These are phyloP conservation scores for Zea mays DNA, from an alignment of 176 grass and related monocot species.

Conservation along the genomic window Zm-B73-REFERENCE-NAM-5.0 NC_050105.1:9839001-9839500, in stretches of 20 bases:
- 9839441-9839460: not conserved
- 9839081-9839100: slow-evolving; percentile 60
- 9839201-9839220: not conserved
- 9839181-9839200: too few relatives aligned
- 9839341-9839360: slow-evolving; percentile 85
- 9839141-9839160: too few relatives aligned
- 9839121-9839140: slow-evolving; percentile 75
- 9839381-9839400: slow-evolving; percentile 61
- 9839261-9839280: slow-evolving; percentile 28
- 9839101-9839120: slow-evolving; percentile 50
- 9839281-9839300: slow-evolving; percentile 68
- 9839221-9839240: not conserved
- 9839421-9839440: not conserved
- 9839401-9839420: not conserved
- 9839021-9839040: not conserved
- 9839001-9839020: slow-evolving; percentile 28
- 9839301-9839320: slow-evolving; percentile 66
- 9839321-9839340: slow-evolving; percentile 82
- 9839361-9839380: slow-evolving; percentile 81
- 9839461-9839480: not conserved
- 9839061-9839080: slow-evolving; percentile 52
- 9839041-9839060: slow-evolving; percentile 64
- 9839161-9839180: too few relatives aligned
- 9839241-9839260: not conserved
- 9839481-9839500: not conserved